Evolutionary conservation across 129 eudicot genomes (phyloP).

Genomic region (Mikania micrantha): DNA sequence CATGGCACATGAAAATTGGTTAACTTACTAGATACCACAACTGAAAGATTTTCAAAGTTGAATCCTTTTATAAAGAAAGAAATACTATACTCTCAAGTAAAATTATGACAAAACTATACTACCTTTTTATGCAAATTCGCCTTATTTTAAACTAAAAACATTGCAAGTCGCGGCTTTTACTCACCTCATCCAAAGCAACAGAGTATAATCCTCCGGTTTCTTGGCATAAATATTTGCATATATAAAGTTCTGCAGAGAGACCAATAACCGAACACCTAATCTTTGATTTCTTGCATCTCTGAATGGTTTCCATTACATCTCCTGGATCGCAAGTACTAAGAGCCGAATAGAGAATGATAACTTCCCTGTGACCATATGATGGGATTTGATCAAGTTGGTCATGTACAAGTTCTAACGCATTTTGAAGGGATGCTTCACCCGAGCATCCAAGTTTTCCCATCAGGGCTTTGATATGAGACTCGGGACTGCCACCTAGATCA

Average conservation of each 20-base stretch:
- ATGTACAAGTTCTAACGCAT: slow-evolving; percentile 86
- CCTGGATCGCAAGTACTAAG: slow-evolving; percentile 97
- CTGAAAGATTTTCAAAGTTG: not conserved
- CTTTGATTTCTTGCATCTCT: slow-evolving; percentile 79
- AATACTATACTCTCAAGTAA: not conserved
- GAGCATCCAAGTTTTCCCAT: slow-evolving; percentile 86
- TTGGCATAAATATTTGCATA: slow-evolving; percentile 83
- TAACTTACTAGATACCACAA: not conserved
- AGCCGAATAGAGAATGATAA: slow-evolving; percentile 77
- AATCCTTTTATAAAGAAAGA: not conserved
- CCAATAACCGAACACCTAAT: slow-evolving; percentile 96
- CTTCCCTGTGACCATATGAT: slow-evolving; percentile 94
- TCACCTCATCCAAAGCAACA: slow-evolving; percentile 95
- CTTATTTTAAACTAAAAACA: not conserved
- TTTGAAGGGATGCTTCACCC: slow-evolving; percentile 91
- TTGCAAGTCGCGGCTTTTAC: slow-evolving; percentile 13
- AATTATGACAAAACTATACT: not conserved
- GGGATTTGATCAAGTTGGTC: slow-evolving; percentile 75
- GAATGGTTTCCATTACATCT: slow-evolving; percentile 80
- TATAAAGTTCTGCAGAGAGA: slow-evolving; percentile 87
- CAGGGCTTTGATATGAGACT: slow-evolving; percentile 84
- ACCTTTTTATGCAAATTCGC: not conserved
- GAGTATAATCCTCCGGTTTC: slow-evolving; percentile 97
- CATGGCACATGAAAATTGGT: not conserved
- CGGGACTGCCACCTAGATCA: slow-evolving; percentile 97